Evolutionary conservation across 2,329 filamentous ascomycete genomes (phyloP), one percentile per base, ranked within the genome.

Genomic region (Clathrospora elynae): DNA sequence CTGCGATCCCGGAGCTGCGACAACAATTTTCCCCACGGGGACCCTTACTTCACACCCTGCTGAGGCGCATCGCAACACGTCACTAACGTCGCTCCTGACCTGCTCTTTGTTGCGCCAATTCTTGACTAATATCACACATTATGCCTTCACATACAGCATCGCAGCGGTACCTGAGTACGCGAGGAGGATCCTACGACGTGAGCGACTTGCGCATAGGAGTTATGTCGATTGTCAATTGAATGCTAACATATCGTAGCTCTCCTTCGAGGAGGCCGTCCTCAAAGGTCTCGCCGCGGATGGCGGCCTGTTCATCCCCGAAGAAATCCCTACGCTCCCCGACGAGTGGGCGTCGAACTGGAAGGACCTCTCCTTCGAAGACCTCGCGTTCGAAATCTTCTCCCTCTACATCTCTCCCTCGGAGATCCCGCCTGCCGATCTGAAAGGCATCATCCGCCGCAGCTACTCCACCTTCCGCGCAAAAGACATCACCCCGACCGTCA

Each of bases 241-340:
- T 49, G 35, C 57, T 64, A 35, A 66, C 44, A 18, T 11, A 13
- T n/a, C 32, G 26, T 51, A 91, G 87, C 80, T 95, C 58, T 91
- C 89, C 37, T 96, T 96, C 70, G 91, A 96, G 72, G 85, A 90
- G 39, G 90, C 90, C 32, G 90, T 96, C 26, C 78, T 96, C 54
- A 95, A 95, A 72, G 90, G 90, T 30, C 83, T 96, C 43, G 90
- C 90, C 45, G 78, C 82, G 31, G 91, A 96, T 64, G 89, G 90
- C 45, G 91, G 91, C 38, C 84, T 96, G 18, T 96, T 92, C 76
- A 86, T 96, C 51, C 91, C 91, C 28, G 86, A 96, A 67, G 79
- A 86, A 53, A 86, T 95, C 50, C 90, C 90, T 35, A 69, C 75
- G 4, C 70, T 86, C 41, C 82, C 81, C 42, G 63, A 64, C 43